Evolutionary conservation across 345 rosid species (phyloP).

Genomic region (Populus alba): DNA sequence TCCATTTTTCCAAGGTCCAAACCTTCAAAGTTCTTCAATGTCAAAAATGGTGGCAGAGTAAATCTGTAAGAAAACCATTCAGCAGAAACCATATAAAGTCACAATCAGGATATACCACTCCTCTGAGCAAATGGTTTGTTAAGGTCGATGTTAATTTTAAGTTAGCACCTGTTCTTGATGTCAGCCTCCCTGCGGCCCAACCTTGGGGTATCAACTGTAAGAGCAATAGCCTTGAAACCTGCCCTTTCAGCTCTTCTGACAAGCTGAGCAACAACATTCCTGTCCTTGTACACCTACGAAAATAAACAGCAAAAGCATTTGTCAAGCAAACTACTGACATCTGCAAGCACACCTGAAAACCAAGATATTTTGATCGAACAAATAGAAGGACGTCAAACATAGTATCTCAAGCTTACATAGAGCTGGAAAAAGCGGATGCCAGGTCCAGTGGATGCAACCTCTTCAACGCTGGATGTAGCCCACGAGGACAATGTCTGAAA

Average conservation of each 20-base stretch:
- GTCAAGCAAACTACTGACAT: neutral
- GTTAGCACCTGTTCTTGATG: conserved; percentile 76
- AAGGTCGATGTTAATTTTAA: neutral
- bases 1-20: conserved; percentile 74
- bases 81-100: neutral
- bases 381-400: neutral
- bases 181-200: conserved; percentile 97
- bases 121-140: neutral
- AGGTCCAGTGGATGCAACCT: conserved; percentile 89
- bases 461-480: conserved; percentile 94
- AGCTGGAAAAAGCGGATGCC: conserved; percentile 95
- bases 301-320: conserved; percentile 1
- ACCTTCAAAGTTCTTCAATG: conserved; percentile 88
- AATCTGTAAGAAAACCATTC: conserved; percentile 42
- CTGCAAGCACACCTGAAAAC: neutral
- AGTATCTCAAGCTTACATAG: conserved; percentile 51
- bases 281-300: conserved; percentile 65
- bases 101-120: neutral
- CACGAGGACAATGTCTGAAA: conserved; percentile 84
- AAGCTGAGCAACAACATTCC: conserved; percentile 76
- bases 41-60: conserved; percentile 61
- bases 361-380: neutral
- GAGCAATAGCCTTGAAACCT: conserved; percentile 92
- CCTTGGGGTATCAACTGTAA: conserved; percentile 88
- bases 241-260: conserved; percentile 91